Evolutionary conservation across 2,329 filamentous ascomycete genomes (phyloP).

Genomic region (Lecanicillium sp.): DNA sequence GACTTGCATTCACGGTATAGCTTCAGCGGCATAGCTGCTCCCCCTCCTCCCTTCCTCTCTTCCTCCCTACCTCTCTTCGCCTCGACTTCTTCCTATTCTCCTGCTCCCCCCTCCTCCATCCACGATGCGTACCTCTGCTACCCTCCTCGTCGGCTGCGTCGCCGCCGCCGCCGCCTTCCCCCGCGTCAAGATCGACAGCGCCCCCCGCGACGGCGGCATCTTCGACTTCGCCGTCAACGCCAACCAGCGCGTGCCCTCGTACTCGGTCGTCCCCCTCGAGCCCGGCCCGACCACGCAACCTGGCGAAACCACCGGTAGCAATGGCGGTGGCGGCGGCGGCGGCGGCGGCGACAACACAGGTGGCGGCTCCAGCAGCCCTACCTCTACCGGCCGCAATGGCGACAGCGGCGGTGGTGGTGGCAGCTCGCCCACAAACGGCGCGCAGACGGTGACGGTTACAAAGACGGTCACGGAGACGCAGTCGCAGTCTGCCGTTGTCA

Average conservation of each 20-base stretch:
- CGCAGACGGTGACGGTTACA: slow-evolving; percentile 13
- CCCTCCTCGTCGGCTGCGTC: slow-evolving; percentile 25
- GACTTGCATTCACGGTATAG: not conserved
- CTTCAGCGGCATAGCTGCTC: slow-evolving; percentile 4
- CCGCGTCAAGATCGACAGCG: slow-evolving; percentile 18
- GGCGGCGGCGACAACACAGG: slow-evolving; percentile 17
- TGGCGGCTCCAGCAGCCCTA: slow-evolving; percentile 1
- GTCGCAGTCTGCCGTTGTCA: slow-evolving; percentile 23
- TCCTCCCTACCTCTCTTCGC: no score
- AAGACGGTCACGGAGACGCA: slow-evolving; percentile 32
- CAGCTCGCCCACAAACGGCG: slow-evolving; percentile 6
- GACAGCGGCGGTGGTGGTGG: slow-evolving; percentile 14
- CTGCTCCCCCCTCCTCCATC: not conserved
- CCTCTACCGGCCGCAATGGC: slow-evolving; percentile 10
- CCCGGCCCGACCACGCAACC: slow-evolving; percentile 19
- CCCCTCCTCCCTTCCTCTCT: not conserved
- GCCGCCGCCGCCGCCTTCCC: slow-evolving; percentile 24
- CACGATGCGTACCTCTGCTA: slow-evolving; percentile 27
- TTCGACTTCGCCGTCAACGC: slow-evolving; percentile 12
- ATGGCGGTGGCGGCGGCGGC: slow-evolving; percentile 19
- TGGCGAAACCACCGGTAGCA: slow-evolving; percentile 12
- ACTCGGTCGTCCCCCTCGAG: slow-evolving; percentile 35
- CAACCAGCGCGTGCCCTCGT: slow-evolving; percentile 25
- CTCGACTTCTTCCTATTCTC: not conserved
- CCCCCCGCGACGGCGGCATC: slow-evolving; percentile 15